These are phyloP conservation scores for Trametes maxima DNA, from an alignment of 768 basidiomycete genomes.

Conservation along the genomic window DNA sequence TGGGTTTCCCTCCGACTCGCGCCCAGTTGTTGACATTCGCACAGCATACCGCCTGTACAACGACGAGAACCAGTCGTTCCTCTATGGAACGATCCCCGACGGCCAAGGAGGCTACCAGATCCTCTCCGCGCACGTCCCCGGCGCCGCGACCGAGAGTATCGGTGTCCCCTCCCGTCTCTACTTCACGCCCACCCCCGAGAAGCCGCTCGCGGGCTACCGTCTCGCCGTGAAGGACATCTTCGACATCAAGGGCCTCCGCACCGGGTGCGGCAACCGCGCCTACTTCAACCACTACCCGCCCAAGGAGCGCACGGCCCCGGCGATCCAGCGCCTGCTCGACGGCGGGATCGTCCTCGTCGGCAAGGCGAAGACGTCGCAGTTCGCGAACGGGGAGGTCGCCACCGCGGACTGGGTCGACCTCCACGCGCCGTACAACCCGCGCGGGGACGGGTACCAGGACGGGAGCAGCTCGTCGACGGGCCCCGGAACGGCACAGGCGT, in stretches of 20 bases:
- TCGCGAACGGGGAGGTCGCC: constrained; percentile 47
- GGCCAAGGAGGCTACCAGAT: constrained; percentile 34
- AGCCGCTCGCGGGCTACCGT: constrained; percentile 47
- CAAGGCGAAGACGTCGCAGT: constrained; percentile 56
- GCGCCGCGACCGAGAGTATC: constrained; percentile 37
- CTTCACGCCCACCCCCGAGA: constrained; percentile 31
- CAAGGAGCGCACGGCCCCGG: constrained; percentile 41
- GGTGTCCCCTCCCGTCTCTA: constrained; percentile 54
- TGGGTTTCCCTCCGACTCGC: background rate
- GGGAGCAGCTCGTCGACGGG: constrained; percentile 35
- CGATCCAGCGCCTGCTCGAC: constrained; percentile 47
- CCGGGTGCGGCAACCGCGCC: constrained; percentile 41
- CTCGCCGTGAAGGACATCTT: constrained; percentile 54
- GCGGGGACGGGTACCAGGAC: constrained; percentile 37
- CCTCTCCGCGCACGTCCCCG: constrained; percentile 27
- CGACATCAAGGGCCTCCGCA: constrained; percentile 40
- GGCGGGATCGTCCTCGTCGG: constrained; percentile 55
- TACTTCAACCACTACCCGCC: constrained; percentile 39
- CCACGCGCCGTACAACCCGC: constrained; percentile 35
- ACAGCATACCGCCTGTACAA: constrained; percentile 44
- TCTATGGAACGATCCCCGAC: constrained; percentile 46
- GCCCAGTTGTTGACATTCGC: background rate
- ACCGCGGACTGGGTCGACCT: constrained; percentile 38
- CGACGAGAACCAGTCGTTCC: constrained; percentile 47
- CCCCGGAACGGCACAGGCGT: constrained; percentile 29